Conservation (phyloP, 805 yeast species). For the Candida ponderosae region DNA sequence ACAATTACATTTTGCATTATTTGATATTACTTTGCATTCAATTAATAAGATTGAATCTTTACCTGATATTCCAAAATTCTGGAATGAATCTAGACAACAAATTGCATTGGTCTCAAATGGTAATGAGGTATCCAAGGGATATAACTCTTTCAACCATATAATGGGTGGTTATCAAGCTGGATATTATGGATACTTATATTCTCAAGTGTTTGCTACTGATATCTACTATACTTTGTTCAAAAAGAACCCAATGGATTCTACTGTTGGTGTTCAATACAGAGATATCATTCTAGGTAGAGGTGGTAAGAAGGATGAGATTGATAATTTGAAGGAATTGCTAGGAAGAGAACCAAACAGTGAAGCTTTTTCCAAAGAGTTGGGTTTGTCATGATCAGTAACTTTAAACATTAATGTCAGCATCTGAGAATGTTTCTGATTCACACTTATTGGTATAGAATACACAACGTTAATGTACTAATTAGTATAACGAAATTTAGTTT, state of each 20-base stretch:
- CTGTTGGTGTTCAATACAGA: slow-evolving; percentile 59
- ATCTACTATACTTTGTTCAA: slow-evolving; percentile 68
- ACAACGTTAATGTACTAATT: too few relatives aligned
- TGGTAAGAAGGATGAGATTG: slow-evolving; percentile 65
- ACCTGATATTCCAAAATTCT: slow-evolving; percentile 39
- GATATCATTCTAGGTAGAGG: slow-evolving; percentile 64
- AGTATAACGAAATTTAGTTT: too few relatives aligned
- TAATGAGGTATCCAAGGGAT: slow-evolving; percentile 52
- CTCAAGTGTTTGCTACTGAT: slow-evolving; percentile 80
- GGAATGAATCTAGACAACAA: slow-evolving; percentile 65
- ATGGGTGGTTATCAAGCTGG: slow-evolving; percentile 81
- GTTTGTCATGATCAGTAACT: slow-evolving; percentile 21
- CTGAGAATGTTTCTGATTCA: too few relatives aligned
- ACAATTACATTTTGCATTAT: slow-evolving; percentile 71
- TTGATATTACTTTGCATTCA: slow-evolving; percentile 68
- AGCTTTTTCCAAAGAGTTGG: slow-evolving; percentile 67
- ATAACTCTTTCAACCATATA: slow-evolving; percentile 69
- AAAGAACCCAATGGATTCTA: slow-evolving; percentile 55
- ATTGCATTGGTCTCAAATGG: slow-evolving; percentile 52
- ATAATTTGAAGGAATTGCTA: slow-evolving; percentile 52
- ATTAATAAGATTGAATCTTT: slow-evolving; percentile 34
- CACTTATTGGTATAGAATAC: too few relatives aligned
- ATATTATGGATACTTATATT: slow-evolving; percentile 82
- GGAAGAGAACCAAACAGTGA: slow-evolving; percentile 71
- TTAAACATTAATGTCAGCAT: too few relatives aligned